phyloP scores from a whole-genome alignment of 192 early-diverging fungal species.

The Spinellus fusiger region DNA sequence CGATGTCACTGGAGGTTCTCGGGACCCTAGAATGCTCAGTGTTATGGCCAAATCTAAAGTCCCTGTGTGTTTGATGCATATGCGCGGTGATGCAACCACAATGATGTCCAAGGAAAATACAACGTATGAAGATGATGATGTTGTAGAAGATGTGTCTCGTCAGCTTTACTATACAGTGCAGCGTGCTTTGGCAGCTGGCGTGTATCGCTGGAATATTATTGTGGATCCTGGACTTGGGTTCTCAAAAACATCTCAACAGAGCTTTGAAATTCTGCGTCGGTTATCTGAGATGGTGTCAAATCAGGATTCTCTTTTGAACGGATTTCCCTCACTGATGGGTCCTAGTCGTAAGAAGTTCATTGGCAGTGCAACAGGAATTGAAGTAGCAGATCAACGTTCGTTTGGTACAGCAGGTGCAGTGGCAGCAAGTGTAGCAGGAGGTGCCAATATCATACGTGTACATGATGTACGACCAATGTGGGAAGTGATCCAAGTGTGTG shows the following conservation, averaged over 20 bases:
- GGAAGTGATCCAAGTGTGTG: conserved; percentile 82
- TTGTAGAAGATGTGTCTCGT: conserved; percentile 63
- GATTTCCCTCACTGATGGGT: conserved; percentile 88
- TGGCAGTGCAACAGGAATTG: conserved; percentile 60
- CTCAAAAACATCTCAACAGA: conserved; percentile 86
- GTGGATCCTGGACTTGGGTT: conserved; percentile 97
- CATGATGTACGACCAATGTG: conserved; percentile 95
- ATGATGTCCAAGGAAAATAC: conserved; percentile 80
- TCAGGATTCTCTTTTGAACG: conserved; percentile 43
- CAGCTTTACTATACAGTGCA: conserved; percentile 65
- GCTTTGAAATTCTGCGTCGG: conserved; percentile 76
- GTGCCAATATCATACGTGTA: conserved; percentile 80
- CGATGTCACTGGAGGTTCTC: conserved; percentile 85
- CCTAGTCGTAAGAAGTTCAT: conserved; percentile 91
- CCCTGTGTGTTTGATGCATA: conserved; percentile 95
- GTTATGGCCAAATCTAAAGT: conserved; percentile 72
- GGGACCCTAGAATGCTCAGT: conserved; percentile 74
- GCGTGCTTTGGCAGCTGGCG: conserved; percentile 69
- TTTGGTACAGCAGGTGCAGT: conserved; percentile 91
- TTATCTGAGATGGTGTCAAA: conserved; percentile 52
- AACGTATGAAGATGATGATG: conserved; percentile 59
- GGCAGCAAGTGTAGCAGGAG: conserved; percentile 73
- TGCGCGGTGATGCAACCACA: conserved; percentile 89
- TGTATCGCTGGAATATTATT: conserved; percentile 94
- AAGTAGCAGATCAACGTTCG: conserved; percentile 62